A percentile compares a stretch with the other conserved stretches of the same genome.
phyloP scores from a whole-genome alignment of 192 early-diverging fungal genomes.

The Rhizophagus clarus region DNA sequence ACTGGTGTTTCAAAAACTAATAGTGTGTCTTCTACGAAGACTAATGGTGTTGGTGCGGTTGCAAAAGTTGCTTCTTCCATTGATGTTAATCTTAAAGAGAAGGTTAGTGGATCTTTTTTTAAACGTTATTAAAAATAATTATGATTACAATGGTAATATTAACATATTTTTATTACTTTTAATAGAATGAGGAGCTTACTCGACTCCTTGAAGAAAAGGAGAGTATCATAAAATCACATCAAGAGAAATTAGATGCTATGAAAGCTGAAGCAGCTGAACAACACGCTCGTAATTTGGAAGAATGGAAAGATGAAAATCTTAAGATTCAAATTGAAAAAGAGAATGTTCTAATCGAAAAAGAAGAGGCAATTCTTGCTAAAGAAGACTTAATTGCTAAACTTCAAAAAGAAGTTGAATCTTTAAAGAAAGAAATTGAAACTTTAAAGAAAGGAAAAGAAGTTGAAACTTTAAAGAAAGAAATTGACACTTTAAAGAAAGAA shows the following conservation, averaged over 20 bases:
- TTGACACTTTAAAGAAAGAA: neutral
- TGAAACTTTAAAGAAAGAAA: too few species aligned
- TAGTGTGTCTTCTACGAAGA: neutral
- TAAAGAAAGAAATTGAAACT: neutral
- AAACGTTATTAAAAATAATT: neutral
- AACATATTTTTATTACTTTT: neutral
- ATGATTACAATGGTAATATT: neutral
- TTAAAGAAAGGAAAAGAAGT: neutral
- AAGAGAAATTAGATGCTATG: constrained; percentile 22
- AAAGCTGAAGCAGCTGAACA: constrained; percentile 1
- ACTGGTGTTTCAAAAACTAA: neutral
- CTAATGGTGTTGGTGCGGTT: neutral
- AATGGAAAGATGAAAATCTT: constrained; percentile 19
- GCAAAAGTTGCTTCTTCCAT: neutral
- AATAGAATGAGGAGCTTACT: constrained; percentile 25
- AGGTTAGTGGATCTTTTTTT: constrained; percentile 15
- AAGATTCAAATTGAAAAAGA: constrained; percentile 12
- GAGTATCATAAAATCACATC: neutral
- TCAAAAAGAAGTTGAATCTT: neutral
- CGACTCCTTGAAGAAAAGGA: constrained; percentile 28
- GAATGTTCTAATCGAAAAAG: constrained; percentile 5
- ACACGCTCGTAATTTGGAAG: constrained; percentile 7
- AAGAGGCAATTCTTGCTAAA: constrained; percentile 22
- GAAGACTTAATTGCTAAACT: constrained; percentile 9
- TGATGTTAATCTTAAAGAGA: constrained; percentile 28